Evolutionary conservation across 2,329 filamentous ascomycete genomes (phyloP), one percentile per base, ranked within the genome.

Genomic region (Acephala macrosclerotiorum): DNA sequence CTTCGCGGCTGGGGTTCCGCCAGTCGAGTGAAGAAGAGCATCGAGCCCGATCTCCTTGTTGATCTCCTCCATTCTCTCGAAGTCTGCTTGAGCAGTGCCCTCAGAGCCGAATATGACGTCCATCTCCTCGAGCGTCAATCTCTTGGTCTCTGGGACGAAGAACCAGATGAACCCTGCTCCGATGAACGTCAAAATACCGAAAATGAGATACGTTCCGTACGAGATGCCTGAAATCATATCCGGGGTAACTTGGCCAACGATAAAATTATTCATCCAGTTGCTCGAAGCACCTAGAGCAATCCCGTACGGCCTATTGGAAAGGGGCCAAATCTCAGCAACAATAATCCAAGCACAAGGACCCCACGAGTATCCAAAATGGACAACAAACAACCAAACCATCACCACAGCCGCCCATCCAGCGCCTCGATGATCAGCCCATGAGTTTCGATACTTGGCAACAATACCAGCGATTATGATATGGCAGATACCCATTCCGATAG

Each of bases 291-390:
- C 90, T 0, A 94, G 80, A 0, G 90, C 84, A 14, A 91, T 89
- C 47, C 91, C 91, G 66, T 93, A 91, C 0, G 91, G 85, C 1
- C 90, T 84, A 11, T 87, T 88, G 65, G 85, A 89, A 5, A 93
- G 78, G 0, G 91, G 91, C 88, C 89, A 94, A 49, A 94, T 87
- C 77, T 93, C 91, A 1, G 89, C 86, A 0, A 92, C 85, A 63
- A 94, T 83, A 66, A 92, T 91, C 91, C 91, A 93, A 0, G 88
- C 85, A 71, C 87, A 90, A 2, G 90, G 91, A 0, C 90, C 89
- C 91, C 91, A 94, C 0, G 85, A 88, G 75, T 92, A 93, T 35
- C 89, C 91, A 73, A 94, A 94, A 77, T 91, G 86, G 35, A 92
- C 81, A 33, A 92, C 87, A 69, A 91, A 93, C 0, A 94, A 81